Conservation (phyloP, 2,329 filamentous ascomycete genomes). For the Calcarisporium arbuscula region DNA sequence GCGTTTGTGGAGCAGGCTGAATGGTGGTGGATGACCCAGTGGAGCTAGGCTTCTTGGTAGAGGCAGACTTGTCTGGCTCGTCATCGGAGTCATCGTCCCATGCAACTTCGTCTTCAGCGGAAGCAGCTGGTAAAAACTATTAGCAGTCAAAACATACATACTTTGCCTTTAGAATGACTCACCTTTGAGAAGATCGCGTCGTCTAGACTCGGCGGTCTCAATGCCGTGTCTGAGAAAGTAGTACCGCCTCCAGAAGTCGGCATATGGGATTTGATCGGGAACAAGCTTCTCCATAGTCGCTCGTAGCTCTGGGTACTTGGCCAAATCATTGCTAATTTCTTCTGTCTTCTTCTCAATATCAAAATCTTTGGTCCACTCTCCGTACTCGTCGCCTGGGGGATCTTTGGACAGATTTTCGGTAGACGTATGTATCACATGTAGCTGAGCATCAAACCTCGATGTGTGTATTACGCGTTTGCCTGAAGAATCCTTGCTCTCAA, state of each 20-base stretch:
- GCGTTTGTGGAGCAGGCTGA: slow-evolving; percentile 35
- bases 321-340: slow-evolving; percentile 72
- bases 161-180: slow-evolving; percentile 21
- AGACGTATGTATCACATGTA: slow-evolving; percentile 90
- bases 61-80: slow-evolving; percentile 6
- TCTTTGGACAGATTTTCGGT: slow-evolving; percentile 78
- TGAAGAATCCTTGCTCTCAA: slow-evolving; percentile 85
- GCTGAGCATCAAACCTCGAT: slow-evolving; percentile 87
- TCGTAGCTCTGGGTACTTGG: slow-evolving; percentile 80
- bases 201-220: slow-evolving; percentile 83
- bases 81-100: slow-evolving; percentile 67
- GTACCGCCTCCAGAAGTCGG: slow-evolving; percentile 87
- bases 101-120: slow-evolving; percentile 63
- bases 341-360: slow-evolving; percentile 79
- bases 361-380: slow-evolving; percentile 66
- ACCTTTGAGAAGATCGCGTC: slow-evolving; percentile 90
- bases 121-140: slow-evolving; percentile 45
- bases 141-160: slow-evolving; percentile 9
- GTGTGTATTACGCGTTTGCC: slow-evolving; percentile 93
- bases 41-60: slow-evolving; percentile 38
- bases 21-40: slow-evolving; percentile 55
- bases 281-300: slow-evolving; percentile 92
- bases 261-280: slow-evolving; percentile 86
- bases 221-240: slow-evolving; percentile 92
- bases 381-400: slow-evolving; percentile 68